phyloP scores from a whole-genome alignment of 768 basidiomycete genomes.

The Lactarius quietus region DNA sequence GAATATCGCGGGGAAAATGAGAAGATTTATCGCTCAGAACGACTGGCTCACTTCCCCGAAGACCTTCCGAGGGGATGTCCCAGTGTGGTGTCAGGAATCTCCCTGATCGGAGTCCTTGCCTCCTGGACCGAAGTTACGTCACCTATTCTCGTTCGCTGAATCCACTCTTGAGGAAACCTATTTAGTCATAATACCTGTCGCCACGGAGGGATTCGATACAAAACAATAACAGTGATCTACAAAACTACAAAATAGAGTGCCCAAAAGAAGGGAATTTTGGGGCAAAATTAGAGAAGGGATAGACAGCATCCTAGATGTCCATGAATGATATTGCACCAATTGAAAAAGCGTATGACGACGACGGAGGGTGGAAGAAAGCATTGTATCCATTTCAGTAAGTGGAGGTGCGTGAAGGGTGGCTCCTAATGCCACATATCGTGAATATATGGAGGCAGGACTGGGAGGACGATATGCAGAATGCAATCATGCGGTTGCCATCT shows the following conservation, averaged over 20 bases:
- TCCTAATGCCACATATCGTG: not conserved
- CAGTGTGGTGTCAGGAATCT: not conserved
- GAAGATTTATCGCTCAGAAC: not conserved
- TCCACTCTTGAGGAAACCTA: not conserved
- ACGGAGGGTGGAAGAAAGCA: slow-evolving; percentile 3
- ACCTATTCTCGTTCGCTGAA: not conserved
- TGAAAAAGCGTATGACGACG: slow-evolving; percentile 27
- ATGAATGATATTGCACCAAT: slow-evolving; percentile 29
- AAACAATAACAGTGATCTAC: slow-evolving; percentile 23
- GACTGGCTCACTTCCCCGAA: not conserved
- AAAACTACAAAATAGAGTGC: slow-evolving; percentile 9
- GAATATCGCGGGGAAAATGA: slow-evolving; percentile 5
- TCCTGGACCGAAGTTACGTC: not conserved
- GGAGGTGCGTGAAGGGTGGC: not conserved
- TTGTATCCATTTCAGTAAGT: slow-evolving; percentile 6
- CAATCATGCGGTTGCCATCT: slow-evolving; percentile 74
- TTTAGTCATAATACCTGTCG: not conserved
- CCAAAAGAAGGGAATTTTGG: slow-evolving; percentile 5
- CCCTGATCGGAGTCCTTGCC: not conserved
- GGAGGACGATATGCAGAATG: slow-evolving; percentile 17
- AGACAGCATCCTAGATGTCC: slow-evolving; percentile 26
- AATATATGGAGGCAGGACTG: slow-evolving; percentile 9
- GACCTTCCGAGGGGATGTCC: not conserved
- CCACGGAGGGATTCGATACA: slow-evolving; percentile 20
- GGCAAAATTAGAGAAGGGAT: slow-evolving; percentile 12